Evolutionary conservation across 495 filamentous ascomycete genomes (phyloP), one percentile per base, ranked within the genome.

Genomic region (Daldinia bambusicola): DNA sequence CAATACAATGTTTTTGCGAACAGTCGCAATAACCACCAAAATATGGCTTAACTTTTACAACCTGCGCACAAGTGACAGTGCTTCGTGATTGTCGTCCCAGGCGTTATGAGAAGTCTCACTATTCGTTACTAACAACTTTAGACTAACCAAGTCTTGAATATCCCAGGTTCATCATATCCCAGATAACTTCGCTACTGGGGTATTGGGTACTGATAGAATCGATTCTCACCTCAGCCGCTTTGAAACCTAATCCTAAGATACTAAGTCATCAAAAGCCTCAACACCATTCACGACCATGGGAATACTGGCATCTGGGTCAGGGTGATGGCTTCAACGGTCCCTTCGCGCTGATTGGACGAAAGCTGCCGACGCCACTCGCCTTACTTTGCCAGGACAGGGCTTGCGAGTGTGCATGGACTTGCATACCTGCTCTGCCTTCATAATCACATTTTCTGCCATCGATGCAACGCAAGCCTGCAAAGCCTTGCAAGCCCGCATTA

Each of bases 311-410:
- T 40, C 9, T 60, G 26, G 31, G 48, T 61, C 70, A 66, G 53
- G 70, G 65, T 69, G 70, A 69, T 55, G 70, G 66, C 66, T 66
- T 43, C 22, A 40, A 40, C 22, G 55, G 26, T 26, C 22, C 5
- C 31, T 14, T 8, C 5, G n/a, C 55, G 22, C 66, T 77, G 63
- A 77, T 77, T 77, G 70, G 75, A 40, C 67, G 41, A 72, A 58
- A 71, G 13, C 55, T 26, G 52, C 48, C 67, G 67, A 70, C 67
- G 73, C 75, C 67, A 77, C 67, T 70, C 75, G 75, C 75, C 75
- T 74, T 77, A 77, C 75, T 77, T 77, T 75, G n/a, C 55, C 62
- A 61, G 67, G 71, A 60, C 71, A 74, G 71, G 71, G 71, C 71
- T 70, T 70, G 67, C 63, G 59, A 61, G 67, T 66, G 66, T 70